phyloP scores from a whole-genome alignment of 192 early-diverging fungal species.

The Coemansia sp. region DNA sequence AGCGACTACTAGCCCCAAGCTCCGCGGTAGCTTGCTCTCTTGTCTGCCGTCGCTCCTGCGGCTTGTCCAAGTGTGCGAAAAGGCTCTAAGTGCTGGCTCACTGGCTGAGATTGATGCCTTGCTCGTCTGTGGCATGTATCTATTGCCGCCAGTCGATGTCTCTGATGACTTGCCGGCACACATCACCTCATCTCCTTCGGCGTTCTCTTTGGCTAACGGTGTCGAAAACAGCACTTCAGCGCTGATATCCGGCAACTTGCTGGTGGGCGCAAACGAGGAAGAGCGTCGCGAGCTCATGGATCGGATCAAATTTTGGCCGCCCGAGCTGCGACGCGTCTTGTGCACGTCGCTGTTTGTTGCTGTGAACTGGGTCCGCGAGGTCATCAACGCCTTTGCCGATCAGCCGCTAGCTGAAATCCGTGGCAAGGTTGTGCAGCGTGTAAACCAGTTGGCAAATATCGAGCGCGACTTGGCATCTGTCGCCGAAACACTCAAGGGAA shows the following conservation, averaged over 20 bases:
- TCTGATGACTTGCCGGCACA: not conserved
- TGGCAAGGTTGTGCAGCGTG: slow-evolving; percentile 32
- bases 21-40: slow-evolving; percentile 51
- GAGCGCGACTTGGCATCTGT: slow-evolving; percentile 28
- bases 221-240: slow-evolving; percentile 14
- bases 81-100: slow-evolving; percentile 55
- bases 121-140: slow-evolving; percentile 65
- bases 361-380: slow-evolving; percentile 67
- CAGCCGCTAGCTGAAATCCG: slow-evolving; percentile 35
- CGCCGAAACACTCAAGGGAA: slow-evolving; percentile 31
- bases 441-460: slow-evolving; percentile 39
- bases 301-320: slow-evolving; percentile 17
- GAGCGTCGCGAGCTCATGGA: slow-evolving; percentile 32
- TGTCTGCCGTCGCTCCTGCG: slow-evolving; percentile 71
- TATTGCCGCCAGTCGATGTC: slow-evolving; percentile 28
- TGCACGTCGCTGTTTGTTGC: slow-evolving; percentile 45
- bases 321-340: slow-evolving; percentile 26
- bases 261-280: slow-evolving; percentile 45
- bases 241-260: slow-evolving; percentile 18
- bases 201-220: not conserved
- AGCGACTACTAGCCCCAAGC: slow-evolving; percentile 5
- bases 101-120: slow-evolving; percentile 70
- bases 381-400: slow-evolving; percentile 67
- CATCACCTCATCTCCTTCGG: slow-evolving; percentile 45
- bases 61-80: slow-evolving; percentile 73